Evolutionary conservation across 2,329 filamentous ascomycete genomes (phyloP).

Genomic region (Elsinoe perseae): DNA sequence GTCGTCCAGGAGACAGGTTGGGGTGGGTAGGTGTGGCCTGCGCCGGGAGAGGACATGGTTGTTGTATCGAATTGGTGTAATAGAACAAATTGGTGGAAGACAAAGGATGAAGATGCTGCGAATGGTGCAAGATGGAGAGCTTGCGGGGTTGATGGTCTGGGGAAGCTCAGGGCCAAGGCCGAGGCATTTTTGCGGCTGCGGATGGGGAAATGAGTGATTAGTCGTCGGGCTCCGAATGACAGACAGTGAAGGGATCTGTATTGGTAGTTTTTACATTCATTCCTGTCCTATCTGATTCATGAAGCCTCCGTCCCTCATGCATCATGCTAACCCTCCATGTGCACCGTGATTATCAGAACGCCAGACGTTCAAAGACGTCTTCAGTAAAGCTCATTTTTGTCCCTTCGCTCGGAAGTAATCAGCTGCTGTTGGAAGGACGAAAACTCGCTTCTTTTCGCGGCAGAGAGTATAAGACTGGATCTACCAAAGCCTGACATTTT

Average conservation of each 20-base stretch:
- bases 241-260: background rate
- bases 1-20: slow-evolving; percentile 75
- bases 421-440: background rate
- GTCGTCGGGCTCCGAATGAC: background rate
- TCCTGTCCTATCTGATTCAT: slow-evolving; percentile 2
- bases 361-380: background rate
- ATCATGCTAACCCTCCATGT: background rate
- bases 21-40: slow-evolving; percentile 71
- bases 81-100: background rate
- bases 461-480: background rate
- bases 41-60: slow-evolving; percentile 39
- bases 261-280: background rate
- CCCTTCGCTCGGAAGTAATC: background rate
- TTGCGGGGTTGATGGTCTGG: slow-evolving; percentile 11
- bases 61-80: background rate
- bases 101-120: background rate
- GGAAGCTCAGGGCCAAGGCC: slow-evolving; percentile 1
- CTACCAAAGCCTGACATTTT: background rate
- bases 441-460: slow-evolving; percentile 1
- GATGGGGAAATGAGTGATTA: background rate
- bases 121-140: background rate
- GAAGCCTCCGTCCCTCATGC: background rate
- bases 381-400: slow-evolving; percentile 6
- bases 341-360: background rate
- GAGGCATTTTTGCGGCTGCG: background rate